These are phyloP conservation scores for Gossypium lobatum DNA, from an alignment of 441 rosid genomes.

Conservation along the genomic window DNA sequence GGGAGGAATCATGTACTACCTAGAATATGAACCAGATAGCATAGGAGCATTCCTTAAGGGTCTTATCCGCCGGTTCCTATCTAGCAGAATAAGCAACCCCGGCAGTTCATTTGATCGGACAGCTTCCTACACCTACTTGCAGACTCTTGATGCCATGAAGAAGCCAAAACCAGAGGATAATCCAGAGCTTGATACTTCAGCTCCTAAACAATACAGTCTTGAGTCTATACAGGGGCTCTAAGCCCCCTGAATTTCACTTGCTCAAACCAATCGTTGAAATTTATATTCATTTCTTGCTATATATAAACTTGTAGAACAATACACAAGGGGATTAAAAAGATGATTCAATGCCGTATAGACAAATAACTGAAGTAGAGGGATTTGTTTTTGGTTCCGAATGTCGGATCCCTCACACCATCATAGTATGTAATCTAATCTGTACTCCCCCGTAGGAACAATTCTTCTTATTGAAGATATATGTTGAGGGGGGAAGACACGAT, in stretches of 20 bases:
- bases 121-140: conserved; percentile 70
- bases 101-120: conserved; percentile 39
- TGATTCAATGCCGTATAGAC: background rate
- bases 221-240: conserved; percentile 92
- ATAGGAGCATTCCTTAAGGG: conserved; percentile 90
- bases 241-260: conserved; percentile 13
- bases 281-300: background rate
- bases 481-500: background rate
- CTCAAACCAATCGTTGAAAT: conserved; percentile 24
- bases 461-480: background rate
- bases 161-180: conserved; percentile 49
- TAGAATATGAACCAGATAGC: conserved; percentile 93
- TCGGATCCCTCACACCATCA: background rate
- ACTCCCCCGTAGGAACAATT: background rate
- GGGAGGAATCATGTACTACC: conserved; percentile 97
- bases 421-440: background rate
- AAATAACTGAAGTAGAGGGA: conserved; percentile 1
- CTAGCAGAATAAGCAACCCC: conserved; percentile 91
- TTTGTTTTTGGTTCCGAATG: background rate
- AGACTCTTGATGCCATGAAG: conserved; percentile 57
- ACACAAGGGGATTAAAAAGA: background rate
- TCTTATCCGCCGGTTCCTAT: conserved; percentile 84
- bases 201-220: conserved; percentile 67
- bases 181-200: conserved; percentile 40
- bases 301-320: background rate